Base-by-base conservation (phyloP, 768 basidiomycete genomes). In the Leccinum longicurvipes region DNA sequence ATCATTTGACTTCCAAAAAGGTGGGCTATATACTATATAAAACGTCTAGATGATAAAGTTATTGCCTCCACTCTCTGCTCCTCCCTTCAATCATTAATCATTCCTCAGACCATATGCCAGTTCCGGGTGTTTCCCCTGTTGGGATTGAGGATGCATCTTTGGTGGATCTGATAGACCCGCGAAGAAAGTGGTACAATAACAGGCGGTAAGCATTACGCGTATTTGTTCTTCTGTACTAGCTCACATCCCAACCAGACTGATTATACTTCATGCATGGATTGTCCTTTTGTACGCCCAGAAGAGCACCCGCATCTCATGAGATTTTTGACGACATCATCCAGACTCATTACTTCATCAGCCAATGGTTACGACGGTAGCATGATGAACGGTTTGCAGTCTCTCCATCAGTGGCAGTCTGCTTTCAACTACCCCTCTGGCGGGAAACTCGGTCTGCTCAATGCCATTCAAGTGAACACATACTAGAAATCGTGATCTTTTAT, bases 321-420 rank as follows among this genome's bases (percentile, higher is more conserved):
- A 9, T n/a, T 36, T 36, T 48, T 46, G 24, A 60, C n/a, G n/a
- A 15, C 9, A 25, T 12, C 25, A 11, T 46, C 36, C 31, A 86
- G 85, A 50, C 81, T 89, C 59, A 85, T 89, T 66, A 89, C 87
- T 10, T 87, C 87, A 21, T 86, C 85, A 14, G 87, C 84, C 39
- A 87, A 83, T 67, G 88, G 87, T 51, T 89, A 84, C 66, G 88
- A 89, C 63, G 85, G 86, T 56, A 84, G 82, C 67, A 83, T 89
- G 82, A 87, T 89, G 87, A 89, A 90, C 71, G 86, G 85, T 68
- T 76, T 91, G 41, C 89, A 91, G 71, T 81, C 81, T 47, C 75
- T 90, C 57, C 53, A 64, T 19, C 81, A 85, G 60, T 91, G 89
- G 89, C 69, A 76, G 45, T 45, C 57, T 9, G 86, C 82, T 65